Evolutionary conservation across 2,329 filamentous ascomycete genomes (phyloP).

Genomic region (Tympanopsis confertula): DNA sequence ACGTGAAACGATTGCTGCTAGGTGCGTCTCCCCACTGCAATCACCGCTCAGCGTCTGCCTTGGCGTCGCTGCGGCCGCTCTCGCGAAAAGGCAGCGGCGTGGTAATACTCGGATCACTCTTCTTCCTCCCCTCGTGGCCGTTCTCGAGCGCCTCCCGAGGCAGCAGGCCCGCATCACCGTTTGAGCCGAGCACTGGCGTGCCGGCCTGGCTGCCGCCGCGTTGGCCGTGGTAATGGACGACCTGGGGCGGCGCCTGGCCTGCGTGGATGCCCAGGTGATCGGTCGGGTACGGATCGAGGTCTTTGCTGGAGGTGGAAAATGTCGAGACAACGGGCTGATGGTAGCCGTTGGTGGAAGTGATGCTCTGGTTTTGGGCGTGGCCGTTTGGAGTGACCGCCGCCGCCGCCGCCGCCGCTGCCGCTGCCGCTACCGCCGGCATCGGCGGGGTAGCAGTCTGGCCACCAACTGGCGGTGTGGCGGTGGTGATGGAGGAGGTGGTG

Average conservation of each 20-base stretch:
- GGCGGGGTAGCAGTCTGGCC: not conserved
- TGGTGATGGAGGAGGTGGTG: constrained; percentile 4
- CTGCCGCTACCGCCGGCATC: not conserved
- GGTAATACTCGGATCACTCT: not conserved
- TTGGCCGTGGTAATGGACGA: constrained; percentile 57
- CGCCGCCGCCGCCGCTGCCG: not conserved
- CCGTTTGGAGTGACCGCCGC: constrained; percentile 31
- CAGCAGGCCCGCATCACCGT: constrained; percentile 33
- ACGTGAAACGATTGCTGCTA: no score
- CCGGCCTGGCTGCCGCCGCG: constrained; percentile 56
- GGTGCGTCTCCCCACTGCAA: no score
- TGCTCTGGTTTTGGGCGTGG: constrained; percentile 24
- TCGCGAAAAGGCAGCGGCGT: no score
- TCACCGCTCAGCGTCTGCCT: no score
- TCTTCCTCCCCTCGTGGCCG: not conserved
- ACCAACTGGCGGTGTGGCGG: not conserved
- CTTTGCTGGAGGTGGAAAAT: constrained; percentile 60
- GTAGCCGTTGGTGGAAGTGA: constrained; percentile 46
- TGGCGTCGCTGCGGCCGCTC: no score
- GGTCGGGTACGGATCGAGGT: constrained; percentile 56
- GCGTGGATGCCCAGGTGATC: constrained; percentile 50
- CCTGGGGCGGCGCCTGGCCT: constrained; percentile 52
- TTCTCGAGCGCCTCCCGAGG: constrained; percentile 21
- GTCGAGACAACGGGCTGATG: constrained; percentile 57
- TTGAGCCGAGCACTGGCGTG: constrained; percentile 44